These are phyloP conservation scores for Scutellaria minor DNA, from an alignment of 257 asterid genomes.

Conservation along the genomic window DNA sequence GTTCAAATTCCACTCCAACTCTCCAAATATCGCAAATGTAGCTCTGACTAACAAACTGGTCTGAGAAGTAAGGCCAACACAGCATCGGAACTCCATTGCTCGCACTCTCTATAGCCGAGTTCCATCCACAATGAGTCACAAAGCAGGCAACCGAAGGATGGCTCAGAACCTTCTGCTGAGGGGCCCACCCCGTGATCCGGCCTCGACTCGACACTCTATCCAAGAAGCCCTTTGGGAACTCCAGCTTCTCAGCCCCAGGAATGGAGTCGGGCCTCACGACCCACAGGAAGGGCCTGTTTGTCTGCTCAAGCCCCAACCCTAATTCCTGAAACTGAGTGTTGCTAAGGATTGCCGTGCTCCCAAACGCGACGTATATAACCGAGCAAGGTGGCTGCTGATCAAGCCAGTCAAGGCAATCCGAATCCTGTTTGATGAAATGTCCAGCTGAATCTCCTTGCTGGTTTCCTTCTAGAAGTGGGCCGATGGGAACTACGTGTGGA, in stretches of 20 bases:
- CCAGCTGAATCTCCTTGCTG: conserved; percentile 26
- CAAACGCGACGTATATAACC: conserved; percentile 49
- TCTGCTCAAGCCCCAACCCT: conserved; percentile 50
- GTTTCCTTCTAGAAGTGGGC: conserved; percentile 39
- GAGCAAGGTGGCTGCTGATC: conserved; percentile 42
- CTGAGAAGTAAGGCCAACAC: conserved; percentile 65
- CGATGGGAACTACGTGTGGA: conserved; percentile 41
- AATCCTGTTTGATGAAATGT: conserved; percentile 35
- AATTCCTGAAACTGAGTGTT: conserved; percentile 40
- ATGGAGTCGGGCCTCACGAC: conserved; percentile 47
- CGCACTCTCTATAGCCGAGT: conserved; percentile 58
- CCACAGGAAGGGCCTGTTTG: conserved; percentile 58
- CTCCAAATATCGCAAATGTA: conserved; percentile 67
- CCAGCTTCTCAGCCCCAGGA: conserved; percentile 28
- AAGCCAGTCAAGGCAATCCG: conserved; percentile 45
- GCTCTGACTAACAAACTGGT: conserved; percentile 56
- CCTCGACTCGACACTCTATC: conserved; percentile 43
- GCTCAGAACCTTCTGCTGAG: conserved; percentile 57
- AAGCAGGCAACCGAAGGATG: conserved; percentile 67
- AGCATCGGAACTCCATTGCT: conserved; percentile 56
- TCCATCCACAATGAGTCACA: conserved; percentile 81
- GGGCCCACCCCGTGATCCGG: conserved; percentile 50
- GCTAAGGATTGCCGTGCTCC: conserved; percentile 32
- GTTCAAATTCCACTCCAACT: conserved; percentile 45
- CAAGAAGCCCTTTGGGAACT: conserved; percentile 35